These are phyloP conservation scores for Davidsoniella eucalypti DNA, from an alignment of 2,329 filamentous ascomycete genomes.

Conservation along the genomic window DNA sequence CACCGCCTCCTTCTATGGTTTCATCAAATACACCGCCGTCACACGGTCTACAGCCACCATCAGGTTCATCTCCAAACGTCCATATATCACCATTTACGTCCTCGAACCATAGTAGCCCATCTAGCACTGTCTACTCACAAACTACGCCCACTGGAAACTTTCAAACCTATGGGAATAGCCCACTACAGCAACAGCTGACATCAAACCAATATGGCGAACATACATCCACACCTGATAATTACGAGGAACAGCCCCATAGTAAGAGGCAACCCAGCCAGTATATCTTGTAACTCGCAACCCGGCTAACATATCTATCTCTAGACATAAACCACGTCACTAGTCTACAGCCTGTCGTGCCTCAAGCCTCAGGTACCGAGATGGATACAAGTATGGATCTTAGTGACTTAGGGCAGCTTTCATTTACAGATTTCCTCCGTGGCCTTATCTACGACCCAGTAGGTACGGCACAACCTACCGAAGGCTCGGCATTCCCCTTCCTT, in stretches of 20 bases:
- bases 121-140: not conserved
- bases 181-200: not conserved
- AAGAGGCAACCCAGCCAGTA: too few relatives aligned
- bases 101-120: not conserved
- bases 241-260: not conserved
- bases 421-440: constrained; percentile 34
- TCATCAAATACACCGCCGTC: not conserved
- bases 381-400: not conserved
- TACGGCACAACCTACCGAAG: constrained; percentile 20
- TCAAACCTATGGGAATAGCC: not conserved
- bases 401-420: constrained; percentile 21
- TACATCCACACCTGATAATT: not conserved
- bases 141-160: not conserved
- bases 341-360: not conserved
- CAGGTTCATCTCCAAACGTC: not conserved
- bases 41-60: not conserved
- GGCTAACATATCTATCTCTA: not conserved
- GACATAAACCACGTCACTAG: not conserved
- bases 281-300: too few relatives aligned
- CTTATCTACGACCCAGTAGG: constrained; percentile 30
- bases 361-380: not conserved
- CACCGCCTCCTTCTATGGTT: not conserved
- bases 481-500: constrained; percentile 28
- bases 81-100: not conserved
- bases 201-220: not conserved